phyloP scores from a whole-genome alignment of 2,329 filamentous ascomycete species.

The Calonectria pseudoturangicola region DNA sequence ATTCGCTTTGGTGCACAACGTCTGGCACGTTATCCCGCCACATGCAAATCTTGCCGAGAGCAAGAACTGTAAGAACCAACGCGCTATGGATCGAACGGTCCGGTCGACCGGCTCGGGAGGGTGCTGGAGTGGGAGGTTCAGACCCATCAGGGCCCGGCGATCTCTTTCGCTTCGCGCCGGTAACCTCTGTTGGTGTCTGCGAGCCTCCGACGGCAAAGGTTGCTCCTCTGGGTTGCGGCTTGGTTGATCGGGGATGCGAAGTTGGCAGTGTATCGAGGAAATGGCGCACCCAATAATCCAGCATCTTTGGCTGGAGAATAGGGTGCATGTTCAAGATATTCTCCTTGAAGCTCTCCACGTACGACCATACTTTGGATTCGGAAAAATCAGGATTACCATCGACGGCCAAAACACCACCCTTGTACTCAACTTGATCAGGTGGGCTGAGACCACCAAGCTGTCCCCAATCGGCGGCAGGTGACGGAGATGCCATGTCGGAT shows the following conservation, averaged over 20 bases:
- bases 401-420: conserved; percentile 60
- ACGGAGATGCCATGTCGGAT: conserved; percentile 72
- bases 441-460: conserved; percentile 72
- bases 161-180: conserved; percentile 74
- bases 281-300: conserved; percentile 71
- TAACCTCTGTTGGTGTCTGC: conserved; percentile 52
- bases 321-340: conserved; percentile 81
- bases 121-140: conserved; percentile 57
- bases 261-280: conserved; percentile 70
- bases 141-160: conserved; percentile 65
- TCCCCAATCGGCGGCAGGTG: conserved; percentile 75
- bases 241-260: conserved; percentile 53
- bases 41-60: conserved; percentile 88
- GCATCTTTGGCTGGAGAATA: conserved; percentile 72
- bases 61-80: conserved; percentile 87
- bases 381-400: conserved; percentile 74
- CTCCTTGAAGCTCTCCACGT: conserved; percentile 75
- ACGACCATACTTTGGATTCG: conserved; percentile 68
- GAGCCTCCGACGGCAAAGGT: conserved; percentile 58
- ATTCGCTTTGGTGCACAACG: conserved; percentile 66
- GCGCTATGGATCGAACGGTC: conserved; percentile 85
- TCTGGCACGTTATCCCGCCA: conserved; percentile 74
- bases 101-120: conserved; percentile 68
- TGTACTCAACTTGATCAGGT: conserved; percentile 63
- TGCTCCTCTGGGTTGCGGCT: conserved; percentile 56